Conservation (phyloP, 2,329 filamentous ascomycete genomes). For the Paraphoma chrysanthemicola region DNA sequence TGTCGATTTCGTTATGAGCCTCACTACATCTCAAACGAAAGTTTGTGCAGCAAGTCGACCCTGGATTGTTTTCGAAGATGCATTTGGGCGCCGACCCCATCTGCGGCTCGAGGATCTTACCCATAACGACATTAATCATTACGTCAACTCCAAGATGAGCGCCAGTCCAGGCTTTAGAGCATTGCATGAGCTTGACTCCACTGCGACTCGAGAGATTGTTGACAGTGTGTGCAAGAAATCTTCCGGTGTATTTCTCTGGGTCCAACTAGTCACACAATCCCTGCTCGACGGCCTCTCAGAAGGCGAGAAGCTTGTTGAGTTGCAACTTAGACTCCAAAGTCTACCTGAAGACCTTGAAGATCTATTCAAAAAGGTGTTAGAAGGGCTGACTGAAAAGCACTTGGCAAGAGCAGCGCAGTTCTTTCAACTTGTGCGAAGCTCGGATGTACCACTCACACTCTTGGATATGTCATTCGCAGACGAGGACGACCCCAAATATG, state of each 20-base stretch:
- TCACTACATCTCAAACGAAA: conserved; percentile 6
- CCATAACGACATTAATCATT: conserved; percentile 1
- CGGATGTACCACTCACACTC: no score
- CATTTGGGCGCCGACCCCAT: not conserved
- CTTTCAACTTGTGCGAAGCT: not conserved
- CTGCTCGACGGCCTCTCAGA: conserved; percentile 5
- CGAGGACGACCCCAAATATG: no score
- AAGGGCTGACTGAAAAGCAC: not conserved
- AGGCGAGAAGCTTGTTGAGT: conserved; percentile 1
- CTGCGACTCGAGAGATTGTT: not conserved
- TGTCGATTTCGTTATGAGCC: conserved; percentile 1
- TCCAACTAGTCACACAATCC: not conserved
- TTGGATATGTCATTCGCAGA: no score
- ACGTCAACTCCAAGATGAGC: conserved; percentile 3
- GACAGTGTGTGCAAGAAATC: no score
- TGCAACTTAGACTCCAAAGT: conserved; percentile 4
- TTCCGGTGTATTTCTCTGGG: conserved; percentile 13
- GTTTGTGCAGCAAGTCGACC: conserved; percentile 12
- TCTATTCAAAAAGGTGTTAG: conserved; percentile 15
- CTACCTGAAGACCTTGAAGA: conserved; percentile 15
- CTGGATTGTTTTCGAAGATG: not conserved
- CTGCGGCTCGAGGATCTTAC: conserved; percentile 7
- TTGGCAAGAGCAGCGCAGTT: not conserved
- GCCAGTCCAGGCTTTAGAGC: not conserved
- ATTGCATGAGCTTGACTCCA: not conserved